phyloP scores from a whole-genome alignment of 306 rosid genomes.

The Cucumis hystrix region DNA sequence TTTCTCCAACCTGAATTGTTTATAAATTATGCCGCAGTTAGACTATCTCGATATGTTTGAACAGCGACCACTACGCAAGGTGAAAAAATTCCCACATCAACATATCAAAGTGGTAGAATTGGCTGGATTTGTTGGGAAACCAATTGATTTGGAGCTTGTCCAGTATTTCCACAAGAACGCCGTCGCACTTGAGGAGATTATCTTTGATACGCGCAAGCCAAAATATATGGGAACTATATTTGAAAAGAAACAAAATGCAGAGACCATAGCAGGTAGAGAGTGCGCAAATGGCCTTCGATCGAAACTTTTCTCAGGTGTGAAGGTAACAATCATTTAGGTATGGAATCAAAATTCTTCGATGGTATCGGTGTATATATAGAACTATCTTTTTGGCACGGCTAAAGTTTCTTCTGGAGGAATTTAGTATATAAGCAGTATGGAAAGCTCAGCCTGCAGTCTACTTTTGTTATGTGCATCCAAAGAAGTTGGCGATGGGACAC shows the following conservation, averaged over 20 bases:
- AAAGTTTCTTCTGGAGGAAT: not conserved
- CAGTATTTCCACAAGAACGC: not conserved
- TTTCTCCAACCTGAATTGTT: not conserved
- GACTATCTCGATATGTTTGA: not conserved
- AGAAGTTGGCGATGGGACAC: not conserved
- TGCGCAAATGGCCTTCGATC: not conserved
- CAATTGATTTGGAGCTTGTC: not conserved
- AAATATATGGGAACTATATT: not conserved
- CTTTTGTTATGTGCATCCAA: not conserved
- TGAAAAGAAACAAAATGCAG: not conserved
- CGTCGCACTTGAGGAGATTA: not conserved
- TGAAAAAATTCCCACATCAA: not conserved
- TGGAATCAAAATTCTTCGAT: not conserved
- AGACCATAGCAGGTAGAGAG: not conserved
- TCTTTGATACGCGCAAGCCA: not conserved
- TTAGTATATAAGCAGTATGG: not conserved
- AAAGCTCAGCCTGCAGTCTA: not conserved
- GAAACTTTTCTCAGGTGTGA: not conserved
- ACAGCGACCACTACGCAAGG: not conserved
- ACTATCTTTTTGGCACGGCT: not conserved
- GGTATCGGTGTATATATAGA: not conserved
- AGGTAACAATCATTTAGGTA: not conserved
- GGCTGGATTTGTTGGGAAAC: not conserved
- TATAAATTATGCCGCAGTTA: not conserved
- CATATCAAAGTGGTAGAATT: not conserved